Conservation (phyloP, 2,329 filamentous ascomycete species). For the Cadophora gregata region DNA sequence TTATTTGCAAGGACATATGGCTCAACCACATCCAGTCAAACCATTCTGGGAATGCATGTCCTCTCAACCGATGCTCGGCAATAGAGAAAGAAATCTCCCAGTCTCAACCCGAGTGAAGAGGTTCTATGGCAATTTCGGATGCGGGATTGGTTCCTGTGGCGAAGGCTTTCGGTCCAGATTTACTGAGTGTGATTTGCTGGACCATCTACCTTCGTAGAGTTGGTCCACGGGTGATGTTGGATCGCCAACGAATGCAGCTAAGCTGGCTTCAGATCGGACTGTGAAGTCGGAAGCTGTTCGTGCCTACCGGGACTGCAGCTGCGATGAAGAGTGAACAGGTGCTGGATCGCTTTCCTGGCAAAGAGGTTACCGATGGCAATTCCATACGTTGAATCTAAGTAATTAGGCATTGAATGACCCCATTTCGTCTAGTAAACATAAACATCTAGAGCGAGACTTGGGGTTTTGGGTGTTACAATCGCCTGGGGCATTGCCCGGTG, state of each 20-base stretch:
- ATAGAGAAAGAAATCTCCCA: background rate
- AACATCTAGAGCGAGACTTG: background rate
- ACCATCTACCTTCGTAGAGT: constrained; percentile 23
- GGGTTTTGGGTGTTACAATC: no score
- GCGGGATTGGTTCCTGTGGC: constrained; percentile 19
- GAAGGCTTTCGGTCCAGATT: constrained; percentile 14
- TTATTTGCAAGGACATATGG: constrained; percentile 24
- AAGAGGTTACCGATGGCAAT: background rate
- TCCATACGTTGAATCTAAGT: background rate
- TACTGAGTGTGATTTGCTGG: constrained; percentile 20
- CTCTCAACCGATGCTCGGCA: constrained; percentile 23
- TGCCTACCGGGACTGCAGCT: constrained; percentile 9
- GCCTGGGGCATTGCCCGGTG: no score
- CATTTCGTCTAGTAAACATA: background rate
- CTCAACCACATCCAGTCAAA: constrained; percentile 21
- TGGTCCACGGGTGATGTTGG: constrained; percentile 13
- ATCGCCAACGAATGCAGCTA: constrained; percentile 13
- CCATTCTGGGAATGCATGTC: constrained; percentile 21
- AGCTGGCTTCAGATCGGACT: constrained; percentile 11
- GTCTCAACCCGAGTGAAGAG: constrained; percentile 18
- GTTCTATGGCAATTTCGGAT: constrained; percentile 22
- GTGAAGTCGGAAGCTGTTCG: constrained; percentile 9
- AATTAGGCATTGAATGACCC: background rate
- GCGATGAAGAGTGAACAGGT: background rate
- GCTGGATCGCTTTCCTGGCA: no score